These are phyloP conservation scores for Senecio squalidus DNA, from an alignment of 140 eudicot species.

Conservation along the genomic window DNA sequence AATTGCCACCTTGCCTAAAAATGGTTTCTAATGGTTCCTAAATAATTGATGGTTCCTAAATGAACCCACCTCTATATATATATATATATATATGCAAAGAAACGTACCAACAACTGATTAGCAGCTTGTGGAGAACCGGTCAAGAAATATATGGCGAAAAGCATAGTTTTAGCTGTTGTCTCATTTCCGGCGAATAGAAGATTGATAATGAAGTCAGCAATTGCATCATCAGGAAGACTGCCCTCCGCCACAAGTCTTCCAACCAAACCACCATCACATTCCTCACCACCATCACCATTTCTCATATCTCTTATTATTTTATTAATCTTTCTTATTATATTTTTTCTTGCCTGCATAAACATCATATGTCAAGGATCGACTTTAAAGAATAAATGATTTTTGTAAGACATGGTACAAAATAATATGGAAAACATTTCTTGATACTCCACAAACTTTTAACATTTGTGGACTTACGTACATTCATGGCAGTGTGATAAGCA, in stretches of 20 bases:
- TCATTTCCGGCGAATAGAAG: conserved; percentile 80
- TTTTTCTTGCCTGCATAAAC: conserved; percentile 61
- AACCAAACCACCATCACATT: conserved; percentile 42
- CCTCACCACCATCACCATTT: conserved; percentile 23
- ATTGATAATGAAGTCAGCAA: conserved; percentile 69
- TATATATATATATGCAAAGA: background rate
- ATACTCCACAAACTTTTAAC: no score
- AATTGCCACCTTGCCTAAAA: no score
- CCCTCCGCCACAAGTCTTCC: conserved; percentile 60
- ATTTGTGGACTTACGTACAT: conserved; percentile 30
- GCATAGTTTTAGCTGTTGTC: conserved; percentile 83
- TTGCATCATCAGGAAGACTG: conserved; percentile 54
- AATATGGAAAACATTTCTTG: no score
- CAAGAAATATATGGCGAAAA: conserved; percentile 67
- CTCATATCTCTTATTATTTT: conserved; percentile 26
- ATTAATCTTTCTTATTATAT: conserved; percentile 49
- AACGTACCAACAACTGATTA: conserved; percentile 42
- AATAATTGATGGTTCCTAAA: no score
- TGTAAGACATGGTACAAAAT: no score
- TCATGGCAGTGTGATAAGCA: conserved; percentile 69
- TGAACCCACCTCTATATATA: background rate
- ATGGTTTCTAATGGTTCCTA: no score
- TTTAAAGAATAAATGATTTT: no score
- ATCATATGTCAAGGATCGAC: no score
- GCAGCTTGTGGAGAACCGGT: conserved; percentile 51